Conservation (phyloP, 2,329 filamentous ascomycete species). For the Akanthomyces lecanii region DNA sequence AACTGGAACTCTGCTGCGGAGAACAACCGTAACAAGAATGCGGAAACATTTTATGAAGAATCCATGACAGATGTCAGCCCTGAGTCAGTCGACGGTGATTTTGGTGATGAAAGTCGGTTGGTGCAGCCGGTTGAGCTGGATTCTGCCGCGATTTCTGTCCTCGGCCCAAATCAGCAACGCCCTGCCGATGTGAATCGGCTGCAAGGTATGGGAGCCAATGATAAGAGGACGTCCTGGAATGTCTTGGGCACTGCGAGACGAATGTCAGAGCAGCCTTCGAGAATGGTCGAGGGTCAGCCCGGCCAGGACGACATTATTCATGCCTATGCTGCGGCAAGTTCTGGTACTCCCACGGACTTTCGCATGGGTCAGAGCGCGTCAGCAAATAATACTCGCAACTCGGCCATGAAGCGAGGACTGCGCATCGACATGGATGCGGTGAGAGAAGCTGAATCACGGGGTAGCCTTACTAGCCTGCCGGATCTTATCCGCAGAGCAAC, state of each 20-base stretch:
- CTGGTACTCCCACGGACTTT: constrained; percentile 37
- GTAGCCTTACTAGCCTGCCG: constrained; percentile 85
- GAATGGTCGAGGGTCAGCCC: constrained; percentile 9
- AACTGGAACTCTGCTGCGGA: constrained; percentile 53
- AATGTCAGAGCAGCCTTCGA: constrained; percentile 9
- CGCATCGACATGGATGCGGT: constrained; percentile 79
- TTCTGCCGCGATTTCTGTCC: constrained; percentile 18
- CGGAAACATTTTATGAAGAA: constrained; percentile 50
- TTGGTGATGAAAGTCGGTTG: constrained; percentile 52
- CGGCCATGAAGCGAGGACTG: constrained; percentile 62
- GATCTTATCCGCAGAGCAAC: constrained; percentile 90
- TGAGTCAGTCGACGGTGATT: constrained; percentile 41
- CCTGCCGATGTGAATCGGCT: not conserved
- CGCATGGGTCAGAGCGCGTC: constrained; percentile 23
- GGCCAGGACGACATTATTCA: constrained; percentile 34
- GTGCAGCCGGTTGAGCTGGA: constrained; percentile 21
- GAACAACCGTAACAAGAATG: constrained; percentile 40
- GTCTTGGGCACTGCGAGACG: not conserved
- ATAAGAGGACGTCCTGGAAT: constrained; percentile 18
- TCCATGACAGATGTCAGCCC: constrained; percentile 42
- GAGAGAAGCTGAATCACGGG: constrained; percentile 73
- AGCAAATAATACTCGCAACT: constrained; percentile 40
- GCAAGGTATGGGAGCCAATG: constrained; percentile 15
- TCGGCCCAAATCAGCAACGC: not conserved
- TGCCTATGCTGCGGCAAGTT: constrained; percentile 47